phyloP scores from a whole-genome alignment of 805 yeast species.

The Candida loeiensis region DNA sequence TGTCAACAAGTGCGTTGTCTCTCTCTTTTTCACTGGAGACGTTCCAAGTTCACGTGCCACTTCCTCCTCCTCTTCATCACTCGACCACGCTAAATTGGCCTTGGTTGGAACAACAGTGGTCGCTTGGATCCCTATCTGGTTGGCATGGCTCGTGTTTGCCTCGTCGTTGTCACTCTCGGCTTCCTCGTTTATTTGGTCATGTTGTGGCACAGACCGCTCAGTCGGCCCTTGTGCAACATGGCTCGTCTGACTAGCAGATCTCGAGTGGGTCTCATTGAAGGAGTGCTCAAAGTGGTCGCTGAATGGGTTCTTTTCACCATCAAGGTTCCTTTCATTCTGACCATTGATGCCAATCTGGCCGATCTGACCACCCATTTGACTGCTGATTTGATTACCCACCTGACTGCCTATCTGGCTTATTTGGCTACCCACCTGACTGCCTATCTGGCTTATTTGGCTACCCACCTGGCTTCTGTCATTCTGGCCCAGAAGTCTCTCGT shows the following conservation, averaged over 20 bases:
- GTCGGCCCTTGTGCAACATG: not conserved
- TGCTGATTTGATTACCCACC: too few species aligned
- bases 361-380: too few species aligned
- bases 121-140: constrained; percentile 48
- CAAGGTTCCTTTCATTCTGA: too few species aligned
- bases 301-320: too few species aligned
- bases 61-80: constrained; percentile 73
- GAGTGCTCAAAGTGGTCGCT: too few species aligned
- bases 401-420: too few species aligned
- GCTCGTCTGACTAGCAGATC: not conserved
- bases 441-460: too few species aligned
- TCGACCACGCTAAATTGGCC: constrained; percentile 83
- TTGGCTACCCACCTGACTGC: too few species aligned
- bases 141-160: constrained; percentile 8
- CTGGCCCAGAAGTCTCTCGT: too few species aligned
- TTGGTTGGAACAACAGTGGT: constrained; percentile 79
- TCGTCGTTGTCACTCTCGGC: constrained; percentile 1
- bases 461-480: too few species aligned
- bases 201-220: constrained; percentile 2
- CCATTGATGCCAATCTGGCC: not conserved
- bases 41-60: constrained; percentile 9
- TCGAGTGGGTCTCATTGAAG: too few species aligned
- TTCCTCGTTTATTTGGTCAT: constrained; percentile 4
- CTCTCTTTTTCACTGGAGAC: constrained; percentile 9
- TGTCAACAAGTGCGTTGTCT: constrained; percentile 3